phyloP scores from a whole-genome alignment of 2,329 filamentous ascomycete species.

The Xylaria digitata region DNA sequence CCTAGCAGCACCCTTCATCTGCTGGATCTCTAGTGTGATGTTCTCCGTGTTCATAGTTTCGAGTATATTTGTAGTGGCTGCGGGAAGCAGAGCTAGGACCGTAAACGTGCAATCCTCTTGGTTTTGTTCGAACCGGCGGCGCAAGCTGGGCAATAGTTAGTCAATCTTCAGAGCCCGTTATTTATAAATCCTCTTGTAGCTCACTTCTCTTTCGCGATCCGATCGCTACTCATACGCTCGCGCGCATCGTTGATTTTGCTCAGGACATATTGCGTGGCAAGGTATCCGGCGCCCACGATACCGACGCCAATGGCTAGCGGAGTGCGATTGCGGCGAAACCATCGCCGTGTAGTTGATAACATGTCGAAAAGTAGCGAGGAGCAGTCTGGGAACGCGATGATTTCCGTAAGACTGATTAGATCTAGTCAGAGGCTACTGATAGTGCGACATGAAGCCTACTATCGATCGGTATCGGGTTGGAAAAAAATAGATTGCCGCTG shows the following conservation, averaged over 20 bases:
- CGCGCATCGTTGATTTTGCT: conserved; percentile 91
- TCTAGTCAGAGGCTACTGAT: conserved; percentile 5
- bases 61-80: conserved; percentile 88
- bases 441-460: conserved; percentile 35
- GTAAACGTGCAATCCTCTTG: conserved; percentile 99
- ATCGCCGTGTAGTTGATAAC: conserved; percentile 81
- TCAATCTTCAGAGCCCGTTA: neutral
- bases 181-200: conserved; percentile 43
- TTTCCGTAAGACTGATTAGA: conserved; percentile 1
- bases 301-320: conserved; percentile 89
- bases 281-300: conserved; percentile 88
- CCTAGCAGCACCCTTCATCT: conserved; percentile 82
- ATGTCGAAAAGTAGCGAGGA: conserved; percentile 53
- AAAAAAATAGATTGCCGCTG: neutral
- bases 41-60: conserved; percentile 90
- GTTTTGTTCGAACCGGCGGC: conserved; percentile 97
- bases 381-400: conserved; percentile 4
- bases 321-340: conserved; percentile 91
- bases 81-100: conserved; percentile 93
- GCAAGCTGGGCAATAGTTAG: conserved; percentile 69
- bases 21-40: conserved; percentile 92
- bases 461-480: conserved; percentile 21
- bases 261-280: conserved; percentile 92
- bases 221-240: conserved; percentile 95
- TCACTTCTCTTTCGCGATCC: conserved; percentile 96